phyloP scores from a whole-genome alignment of 495 filamentous ascomycete genomes.

The Penicillium waksmanii region DNA sequence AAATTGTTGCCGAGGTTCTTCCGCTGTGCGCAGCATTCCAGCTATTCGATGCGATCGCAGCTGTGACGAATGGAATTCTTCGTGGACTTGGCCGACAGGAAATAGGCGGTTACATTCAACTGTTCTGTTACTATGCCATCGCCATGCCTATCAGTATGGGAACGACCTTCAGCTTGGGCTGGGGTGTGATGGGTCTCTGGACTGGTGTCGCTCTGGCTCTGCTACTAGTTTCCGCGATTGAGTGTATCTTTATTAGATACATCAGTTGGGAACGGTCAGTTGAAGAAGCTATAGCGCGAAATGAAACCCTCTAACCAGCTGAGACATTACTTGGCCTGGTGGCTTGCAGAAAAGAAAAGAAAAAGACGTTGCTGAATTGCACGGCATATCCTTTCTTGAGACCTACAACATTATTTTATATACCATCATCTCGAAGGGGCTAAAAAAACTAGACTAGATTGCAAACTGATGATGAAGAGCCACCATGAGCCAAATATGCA shows the following conservation, averaged over 20 bases:
- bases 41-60: constrained; percentile 78
- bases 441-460: too few species aligned
- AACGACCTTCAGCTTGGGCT: constrained; percentile 70
- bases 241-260: constrained; percentile 65
- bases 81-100: constrained; percentile 84
- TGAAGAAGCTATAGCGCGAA: constrained; percentile 71
- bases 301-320: constrained; percentile 58
- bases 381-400: too few species aligned
- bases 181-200: constrained; percentile 81
- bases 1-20: constrained; percentile 69
- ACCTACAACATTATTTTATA: too few species aligned
- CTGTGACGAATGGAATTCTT: constrained; percentile 79
- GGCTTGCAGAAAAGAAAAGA: neutral
- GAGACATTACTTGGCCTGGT: neutral
- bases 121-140: constrained; percentile 83
- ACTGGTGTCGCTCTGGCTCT: constrained; percentile 74
- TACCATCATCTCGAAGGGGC: too few species aligned
- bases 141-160: constrained; percentile 84
- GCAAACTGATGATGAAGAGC: too few species aligned
- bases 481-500: constrained; percentile 7
- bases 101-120: constrained; percentile 83
- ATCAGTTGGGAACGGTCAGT: constrained; percentile 77
- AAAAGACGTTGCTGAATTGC: too few species aligned
- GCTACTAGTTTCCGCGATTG: constrained; percentile 63
- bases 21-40: constrained; percentile 87